Conservation (phyloP, 129 eudicot species). For the Kitagawia praeruptora region DNA sequence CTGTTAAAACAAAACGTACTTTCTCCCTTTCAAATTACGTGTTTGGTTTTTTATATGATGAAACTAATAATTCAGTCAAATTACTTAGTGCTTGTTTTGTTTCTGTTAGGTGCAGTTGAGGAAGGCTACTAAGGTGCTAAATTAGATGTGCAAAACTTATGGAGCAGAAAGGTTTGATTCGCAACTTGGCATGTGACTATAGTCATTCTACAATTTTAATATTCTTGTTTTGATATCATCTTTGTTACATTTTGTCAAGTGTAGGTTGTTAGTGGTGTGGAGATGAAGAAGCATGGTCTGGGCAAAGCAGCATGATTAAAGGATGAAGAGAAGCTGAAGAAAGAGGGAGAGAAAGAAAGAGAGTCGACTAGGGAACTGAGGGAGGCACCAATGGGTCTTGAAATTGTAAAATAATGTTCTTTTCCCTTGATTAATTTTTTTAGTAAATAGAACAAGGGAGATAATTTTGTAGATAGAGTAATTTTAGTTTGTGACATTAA, state of each 20-base stretch:
- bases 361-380: neutral
- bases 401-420: no score
- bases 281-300: neutral
- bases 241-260: neutral
- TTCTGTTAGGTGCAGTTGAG: neutral
- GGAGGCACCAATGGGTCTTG: slow-evolving; percentile 9
- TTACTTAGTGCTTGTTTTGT: neutral
- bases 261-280: neutral
- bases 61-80: neutral
- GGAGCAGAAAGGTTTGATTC: neutral
- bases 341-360: no score
- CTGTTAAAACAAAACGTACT: no score
- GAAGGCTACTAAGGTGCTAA: neutral
- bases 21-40: no score
- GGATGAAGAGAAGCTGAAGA: neutral
- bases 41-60: no score
- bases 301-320: neutral
- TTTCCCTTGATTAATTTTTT: no score
- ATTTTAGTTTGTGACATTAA: no score
- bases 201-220: neutral
- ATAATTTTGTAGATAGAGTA: no score
- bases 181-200: neutral
- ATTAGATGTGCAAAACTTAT: neutral
- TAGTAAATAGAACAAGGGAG: no score
- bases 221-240: neutral